phyloP scores from a whole-genome alignment of 2,329 filamentous ascomycete species.

The Podosphaera fusca region DNA sequence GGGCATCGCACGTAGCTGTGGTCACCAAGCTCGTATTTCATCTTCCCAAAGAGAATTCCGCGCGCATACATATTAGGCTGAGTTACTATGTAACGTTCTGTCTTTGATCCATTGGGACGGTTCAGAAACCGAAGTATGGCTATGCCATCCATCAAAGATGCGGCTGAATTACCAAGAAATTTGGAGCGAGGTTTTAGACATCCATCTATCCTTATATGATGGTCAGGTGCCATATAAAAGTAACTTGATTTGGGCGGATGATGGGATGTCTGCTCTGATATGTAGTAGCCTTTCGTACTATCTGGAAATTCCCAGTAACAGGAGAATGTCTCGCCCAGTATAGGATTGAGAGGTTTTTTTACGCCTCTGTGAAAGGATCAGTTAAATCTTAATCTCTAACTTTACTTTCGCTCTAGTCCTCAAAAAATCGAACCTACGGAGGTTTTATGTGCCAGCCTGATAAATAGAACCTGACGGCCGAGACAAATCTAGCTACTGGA shows the following conservation, averaged over 20 bases:
- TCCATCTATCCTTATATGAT: constrained; percentile 85
- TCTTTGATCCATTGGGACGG: constrained; percentile 39
- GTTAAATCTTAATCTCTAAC: neutral
- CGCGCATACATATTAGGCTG: constrained; percentile 98
- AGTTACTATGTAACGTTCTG: constrained; percentile 80
- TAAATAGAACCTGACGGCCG: constrained; percentile 93
- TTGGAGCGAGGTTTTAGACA: constrained; percentile 85
- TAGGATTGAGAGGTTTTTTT: constrained; percentile 93
- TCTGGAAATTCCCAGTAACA: constrained; percentile 89
- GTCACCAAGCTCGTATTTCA: constrained; percentile 97
- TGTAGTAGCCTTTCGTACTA: constrained; percentile 74
- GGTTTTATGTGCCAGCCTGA: constrained; percentile 98
- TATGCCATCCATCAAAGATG: constrained; percentile 94
- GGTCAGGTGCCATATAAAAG: constrained; percentile 91
- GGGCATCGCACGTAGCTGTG: constrained; percentile 85
- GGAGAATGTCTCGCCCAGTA: constrained; percentile 82
- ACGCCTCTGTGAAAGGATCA: constrained; percentile 41
- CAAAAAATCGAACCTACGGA: constrained; percentile 35
- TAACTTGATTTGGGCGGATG: constrained; percentile 97
- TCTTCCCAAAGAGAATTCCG: constrained; percentile 91
- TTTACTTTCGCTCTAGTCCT: neutral
- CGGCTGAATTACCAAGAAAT: constrained; percentile 90
- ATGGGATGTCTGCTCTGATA: constrained; percentile 92
- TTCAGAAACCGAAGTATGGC: constrained; percentile 70
- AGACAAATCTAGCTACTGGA: constrained; percentile 70